Evolutionary conservation across 116 monocot species (phyloP), one percentile per base, ranked within the genome.

Genomic region (Zostera marina): DNA sequence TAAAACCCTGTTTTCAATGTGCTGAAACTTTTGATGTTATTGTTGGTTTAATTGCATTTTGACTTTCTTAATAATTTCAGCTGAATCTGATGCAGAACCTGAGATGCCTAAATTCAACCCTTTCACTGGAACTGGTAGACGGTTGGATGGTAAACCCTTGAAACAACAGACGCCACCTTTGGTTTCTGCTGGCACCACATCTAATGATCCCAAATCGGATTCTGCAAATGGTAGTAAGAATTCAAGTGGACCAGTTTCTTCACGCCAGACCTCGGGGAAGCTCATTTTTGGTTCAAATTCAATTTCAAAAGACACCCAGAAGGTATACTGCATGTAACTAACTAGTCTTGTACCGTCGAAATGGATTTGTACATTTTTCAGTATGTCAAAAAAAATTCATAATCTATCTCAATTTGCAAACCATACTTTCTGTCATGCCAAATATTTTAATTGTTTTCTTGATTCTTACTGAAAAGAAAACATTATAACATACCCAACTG

Each of bases 81-180:
- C 39, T 38, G 58, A 56, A 22, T n/a, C n/a, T n/a, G n/a, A n/a
- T n/a, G 82, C 68, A 40, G 11, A 22, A 25, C 73, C 79, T 59
- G 59, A 42, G 22, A 20, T 42, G 42, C 17, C 23, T 22, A 91
- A 81, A 63, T 91, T 85, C 62, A 77, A 12, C 42, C 80, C 91
- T 25, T 91, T 91, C 20, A 79, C 75, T 65, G 85, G 91, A 7
- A 19, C 70, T 54, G 82, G 82, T 38, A 79, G 71, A 55, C 74
- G 91, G 60, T 54, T 91, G 66, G 44, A 68, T 52, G 68, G 53
- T n/a, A n/a, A n/a, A 26, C 66, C 72, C 21, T 55, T 51, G 22
- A 64, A 72, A 44, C 42, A 73, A 45, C 57, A 67, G 47, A 22
- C 69, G 16, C 45, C 62, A 52, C 0, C 67, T 9, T 32, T 32